phyloP scores from a whole-genome alignment of 2,329 filamentous ascomycete genomes.

The Arthrinium puccinioides region DNA sequence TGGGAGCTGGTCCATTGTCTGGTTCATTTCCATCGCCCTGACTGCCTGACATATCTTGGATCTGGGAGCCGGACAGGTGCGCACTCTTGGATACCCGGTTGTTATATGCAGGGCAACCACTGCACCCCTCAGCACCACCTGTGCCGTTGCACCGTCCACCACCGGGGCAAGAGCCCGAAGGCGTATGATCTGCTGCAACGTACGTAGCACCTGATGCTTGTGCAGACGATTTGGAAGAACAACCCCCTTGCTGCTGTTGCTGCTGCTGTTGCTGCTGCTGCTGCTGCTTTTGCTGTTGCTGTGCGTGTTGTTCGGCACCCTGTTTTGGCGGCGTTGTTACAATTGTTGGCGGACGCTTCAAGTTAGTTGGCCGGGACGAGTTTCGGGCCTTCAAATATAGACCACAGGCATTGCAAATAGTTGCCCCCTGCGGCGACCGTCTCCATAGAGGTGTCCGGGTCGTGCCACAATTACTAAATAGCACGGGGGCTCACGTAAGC shows the following conservation, averaged over 20 bases:
- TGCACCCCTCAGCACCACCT: constrained; percentile 88
- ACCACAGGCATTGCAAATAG: constrained; percentile 96
- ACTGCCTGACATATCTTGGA: constrained; percentile 20
- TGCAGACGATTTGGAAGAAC: constrained; percentile 27
- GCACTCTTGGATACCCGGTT: constrained; percentile 88
- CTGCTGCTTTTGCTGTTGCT: constrained; percentile 31
- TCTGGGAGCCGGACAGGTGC: constrained; percentile 63
- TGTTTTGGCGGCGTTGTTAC: constrained; percentile 35
- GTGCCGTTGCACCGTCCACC: constrained; percentile 95
- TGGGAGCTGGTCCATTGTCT: constrained; percentile 32
- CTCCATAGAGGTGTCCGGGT: constrained; percentile 93
- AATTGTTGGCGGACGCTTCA: constrained; percentile 66
- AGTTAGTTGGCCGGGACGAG: constrained; percentile 78
- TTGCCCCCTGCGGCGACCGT: constrained; percentile 83
- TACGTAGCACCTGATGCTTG: constrained; percentile 56
- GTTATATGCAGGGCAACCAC: constrained; percentile 94
- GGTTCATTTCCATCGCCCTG: constrained; percentile 23
- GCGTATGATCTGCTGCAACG: constrained; percentile 66
- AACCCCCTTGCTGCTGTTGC: too few relatives aligned
- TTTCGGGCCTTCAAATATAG: constrained; percentile 93
- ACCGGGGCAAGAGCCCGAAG: constrained; percentile 86
- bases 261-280: constrained; percentile 68
- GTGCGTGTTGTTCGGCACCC: constrained; percentile 30
- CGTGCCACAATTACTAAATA: constrained; percentile 89
- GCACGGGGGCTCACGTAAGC: constrained; percentile 17